Percentiles rank a stretch among this genome's conserved stretches.
Evolutionary conservation across 129 eudicot genomes (phyloP).

Genomic region (Flaveria linearis): DNA sequence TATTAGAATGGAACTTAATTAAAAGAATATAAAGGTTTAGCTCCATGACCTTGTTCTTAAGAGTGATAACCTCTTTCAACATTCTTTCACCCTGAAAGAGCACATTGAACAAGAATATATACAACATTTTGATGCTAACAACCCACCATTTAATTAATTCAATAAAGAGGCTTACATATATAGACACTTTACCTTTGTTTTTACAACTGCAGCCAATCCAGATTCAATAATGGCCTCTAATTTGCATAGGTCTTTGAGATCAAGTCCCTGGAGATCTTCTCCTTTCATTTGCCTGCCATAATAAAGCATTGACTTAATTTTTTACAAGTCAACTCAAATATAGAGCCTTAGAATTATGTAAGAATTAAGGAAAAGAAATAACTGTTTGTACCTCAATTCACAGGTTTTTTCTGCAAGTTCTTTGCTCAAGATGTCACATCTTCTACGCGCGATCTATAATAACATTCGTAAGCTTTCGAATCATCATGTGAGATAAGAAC

Average conservation of each 20-base stretch:
- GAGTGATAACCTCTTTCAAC: slow-evolving; percentile 22
- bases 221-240: slow-evolving; percentile 35
- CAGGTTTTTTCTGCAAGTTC: slow-evolving; percentile 36
- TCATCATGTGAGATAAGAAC: background rate
- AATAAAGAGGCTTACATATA: slow-evolving; percentile 17
- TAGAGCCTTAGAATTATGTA: background rate
- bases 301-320: background rate
- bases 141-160: slow-evolving; percentile 9
- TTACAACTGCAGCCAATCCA: slow-evolving; percentile 37
- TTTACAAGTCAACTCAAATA: background rate
- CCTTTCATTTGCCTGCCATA: slow-evolving; percentile 38
- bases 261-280: slow-evolving; percentile 40
- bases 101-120: slow-evolving; percentile 8
- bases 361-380: slow-evolving; percentile 5
- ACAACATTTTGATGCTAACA: background rate
- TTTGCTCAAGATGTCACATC: slow-evolving; percentile 28
- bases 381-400: slow-evolving; percentile 28
- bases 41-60: slow-evolving; percentile 35
- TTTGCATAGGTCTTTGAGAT: slow-evolving; percentile 30
- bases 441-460: slow-evolving; percentile 21
- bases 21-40: slow-evolving; percentile 18
- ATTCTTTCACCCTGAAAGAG: slow-evolving; percentile 34
- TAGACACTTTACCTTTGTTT: slow-evolving; percentile 29
- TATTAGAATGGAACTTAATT: background rate
- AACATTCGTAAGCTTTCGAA: slow-evolving; percentile 20